These are phyloP conservation scores for Hyparrhenia diplandra DNA, from an alignment of 176 grass and related monocot genomes.

Conservation along the genomic window DNA sequence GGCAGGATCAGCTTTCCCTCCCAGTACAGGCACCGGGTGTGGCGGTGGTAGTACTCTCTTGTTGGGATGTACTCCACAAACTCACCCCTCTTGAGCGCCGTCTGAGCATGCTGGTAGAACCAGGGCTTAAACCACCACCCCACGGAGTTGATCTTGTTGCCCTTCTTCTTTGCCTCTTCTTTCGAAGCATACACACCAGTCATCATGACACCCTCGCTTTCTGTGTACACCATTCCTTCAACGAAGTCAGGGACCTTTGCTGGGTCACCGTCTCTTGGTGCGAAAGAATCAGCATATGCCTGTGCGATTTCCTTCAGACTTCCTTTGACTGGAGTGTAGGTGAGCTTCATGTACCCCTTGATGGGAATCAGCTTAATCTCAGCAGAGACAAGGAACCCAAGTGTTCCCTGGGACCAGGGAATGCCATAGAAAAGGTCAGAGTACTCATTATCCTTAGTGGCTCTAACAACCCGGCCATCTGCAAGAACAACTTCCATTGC, in stretches of 20 bases:
- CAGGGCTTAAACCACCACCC: constrained; percentile 98
- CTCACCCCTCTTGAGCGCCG: constrained; percentile 67
- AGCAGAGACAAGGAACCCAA: constrained; percentile 77
- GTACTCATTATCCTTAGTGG: constrained; percentile 88
- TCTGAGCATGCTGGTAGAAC: constrained; percentile 96
- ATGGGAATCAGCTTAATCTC: constrained; percentile 89
- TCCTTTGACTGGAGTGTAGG: constrained; percentile 57
- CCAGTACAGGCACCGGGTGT: constrained; percentile 90
- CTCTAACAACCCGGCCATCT: constrained; percentile 69
- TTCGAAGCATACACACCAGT: constrained; percentile 80
- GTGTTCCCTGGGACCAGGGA: constrained; percentile 89
- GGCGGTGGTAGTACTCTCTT: constrained; percentile 89
- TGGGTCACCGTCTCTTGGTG: constrained; percentile 65
- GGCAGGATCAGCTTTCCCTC: constrained; percentile 94
- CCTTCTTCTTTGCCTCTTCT: constrained; percentile 95
- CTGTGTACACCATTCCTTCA: constrained; percentile 75
- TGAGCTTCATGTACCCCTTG: constrained; percentile 93
- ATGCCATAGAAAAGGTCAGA: constrained; percentile 91
- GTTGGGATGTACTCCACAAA: constrained; percentile 96
- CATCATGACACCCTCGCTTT: constrained; percentile 81
- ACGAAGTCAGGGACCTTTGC: constrained; percentile 94
- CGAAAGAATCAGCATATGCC: constrained; percentile 70
- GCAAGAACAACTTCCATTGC: constrained; percentile 85
- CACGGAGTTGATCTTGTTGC: constrained; percentile 73
- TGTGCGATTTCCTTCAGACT: constrained; percentile 59